phyloP scores from a whole-genome alignment of 345 rosid genomes.

The Citrus reticulata region DNA sequence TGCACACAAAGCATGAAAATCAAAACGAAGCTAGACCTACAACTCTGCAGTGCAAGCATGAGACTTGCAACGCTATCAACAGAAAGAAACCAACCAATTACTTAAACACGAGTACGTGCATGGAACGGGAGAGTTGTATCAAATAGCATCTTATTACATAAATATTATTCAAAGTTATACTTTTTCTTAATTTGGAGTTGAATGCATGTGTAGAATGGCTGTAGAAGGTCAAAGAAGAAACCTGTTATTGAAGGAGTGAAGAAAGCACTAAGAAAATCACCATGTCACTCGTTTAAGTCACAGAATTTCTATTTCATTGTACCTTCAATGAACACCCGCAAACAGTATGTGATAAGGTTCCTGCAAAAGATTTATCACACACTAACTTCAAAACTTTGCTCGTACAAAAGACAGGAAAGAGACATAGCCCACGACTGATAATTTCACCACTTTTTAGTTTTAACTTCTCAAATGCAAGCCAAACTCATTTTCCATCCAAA shows the following conservation, averaged over 20 bases:
- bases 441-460: no score
- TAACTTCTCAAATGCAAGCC: not conserved
- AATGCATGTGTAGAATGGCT: not conserved
- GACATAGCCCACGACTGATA: no score
- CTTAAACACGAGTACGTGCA: not conserved
- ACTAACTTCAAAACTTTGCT: not conserved
- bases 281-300: not conserved
- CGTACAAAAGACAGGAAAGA: not conserved
- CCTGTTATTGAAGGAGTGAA: not conserved
- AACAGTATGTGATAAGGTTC: not conserved
- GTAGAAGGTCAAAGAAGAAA: not conserved
- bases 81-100: not conserved
- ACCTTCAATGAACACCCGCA: no score
- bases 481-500: not conserved
- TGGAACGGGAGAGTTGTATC: not conserved
- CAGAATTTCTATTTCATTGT: not conserved
- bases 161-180: not conserved
- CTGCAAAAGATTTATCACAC: no score
- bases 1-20: not conserved
- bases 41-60: not conserved
- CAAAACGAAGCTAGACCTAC: not conserved
- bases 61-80: not conserved
- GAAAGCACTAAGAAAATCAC: not conserved
- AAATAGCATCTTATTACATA: not conserved
- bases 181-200: no score